phyloP scores from a whole-genome alignment of 108 stramenopile genomes.

The Stephanodiscus minutulus region DNA sequence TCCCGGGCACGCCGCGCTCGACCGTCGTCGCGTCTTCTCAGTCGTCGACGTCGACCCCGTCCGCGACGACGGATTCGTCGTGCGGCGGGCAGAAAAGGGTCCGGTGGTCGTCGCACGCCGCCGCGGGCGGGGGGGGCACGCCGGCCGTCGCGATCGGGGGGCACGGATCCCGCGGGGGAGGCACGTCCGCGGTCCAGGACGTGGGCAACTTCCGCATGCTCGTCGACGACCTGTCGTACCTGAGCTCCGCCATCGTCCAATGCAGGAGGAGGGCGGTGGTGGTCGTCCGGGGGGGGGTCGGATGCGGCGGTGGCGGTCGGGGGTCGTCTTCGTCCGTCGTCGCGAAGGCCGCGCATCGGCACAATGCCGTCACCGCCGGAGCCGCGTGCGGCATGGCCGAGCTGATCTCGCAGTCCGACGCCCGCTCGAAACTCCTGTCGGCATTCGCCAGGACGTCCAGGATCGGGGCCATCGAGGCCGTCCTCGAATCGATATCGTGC shows the following conservation, averaged over 20 bases:
- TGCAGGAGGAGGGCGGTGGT: slow-evolving; percentile 9
- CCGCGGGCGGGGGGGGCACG: neutral
- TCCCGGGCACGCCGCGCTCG: too few species aligned
- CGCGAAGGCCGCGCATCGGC: slow-evolving; percentile 11
- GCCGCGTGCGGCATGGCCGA: slow-evolving; percentile 57
- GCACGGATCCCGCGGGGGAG: slow-evolving; percentile 17
- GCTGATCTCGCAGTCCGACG: slow-evolving; percentile 50
- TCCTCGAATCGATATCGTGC: slow-evolving; percentile 47
- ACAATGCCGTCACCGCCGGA: slow-evolving; percentile 35
- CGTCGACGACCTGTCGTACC: slow-evolving; percentile 73
- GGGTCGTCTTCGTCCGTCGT: too few species aligned
- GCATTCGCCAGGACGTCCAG: slow-evolving; percentile 2
- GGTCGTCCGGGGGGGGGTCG: neutral
- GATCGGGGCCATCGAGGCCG: slow-evolving; percentile 17
- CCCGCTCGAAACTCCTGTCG: slow-evolving; percentile 33
- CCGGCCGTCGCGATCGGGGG: slow-evolving; percentile 24
- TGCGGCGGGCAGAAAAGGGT: too few species aligned
- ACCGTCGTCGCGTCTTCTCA: too few species aligned
- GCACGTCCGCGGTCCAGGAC: slow-evolving; percentile 54
- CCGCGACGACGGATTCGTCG: too few species aligned
- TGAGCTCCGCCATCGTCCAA: slow-evolving; percentile 61
- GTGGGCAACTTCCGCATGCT: slow-evolving; percentile 72
- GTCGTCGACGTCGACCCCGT: too few species aligned
- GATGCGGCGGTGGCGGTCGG: too few species aligned
- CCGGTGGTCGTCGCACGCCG: too few species aligned